phyloP scores from a whole-genome alignment of 192 early-diverging fungal genomes.

The Spinellus fusiger region DNA sequence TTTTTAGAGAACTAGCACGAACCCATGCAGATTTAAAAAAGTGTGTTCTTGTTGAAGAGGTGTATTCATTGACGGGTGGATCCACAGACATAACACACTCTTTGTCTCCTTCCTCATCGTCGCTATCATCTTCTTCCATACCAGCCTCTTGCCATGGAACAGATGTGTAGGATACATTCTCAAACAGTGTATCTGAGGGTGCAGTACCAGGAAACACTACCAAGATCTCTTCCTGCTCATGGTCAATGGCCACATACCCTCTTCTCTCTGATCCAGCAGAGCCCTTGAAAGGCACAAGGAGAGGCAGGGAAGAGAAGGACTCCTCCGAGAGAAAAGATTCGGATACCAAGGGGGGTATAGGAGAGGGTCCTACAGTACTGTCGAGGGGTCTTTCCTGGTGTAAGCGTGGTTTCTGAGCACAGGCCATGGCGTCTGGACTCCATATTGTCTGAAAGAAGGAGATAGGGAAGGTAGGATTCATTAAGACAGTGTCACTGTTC shows the following conservation, averaged over 20 bases:
- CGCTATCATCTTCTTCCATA: background rate
- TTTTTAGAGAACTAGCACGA: background rate
- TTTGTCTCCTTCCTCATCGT: background rate
- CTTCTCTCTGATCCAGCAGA: background rate
- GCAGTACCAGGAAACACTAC: slow-evolving; percentile 16
- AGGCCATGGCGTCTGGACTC: background rate
- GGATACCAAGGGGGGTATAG: no score
- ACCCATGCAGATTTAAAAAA: background rate
- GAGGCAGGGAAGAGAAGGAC: background rate
- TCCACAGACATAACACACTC: no score
- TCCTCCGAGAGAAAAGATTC: no score
- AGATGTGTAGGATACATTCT: slow-evolving; percentile 7
- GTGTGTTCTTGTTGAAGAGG: no score
- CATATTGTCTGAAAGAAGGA: background rate
- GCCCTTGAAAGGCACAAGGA: background rate
- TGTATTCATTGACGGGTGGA: no score
- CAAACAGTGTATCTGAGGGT: slow-evolving; percentile 1
- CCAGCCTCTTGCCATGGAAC: slow-evolving; percentile 22
- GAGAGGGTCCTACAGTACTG: no score
- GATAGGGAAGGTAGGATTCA: background rate
- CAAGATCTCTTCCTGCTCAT: slow-evolving; percentile 18
- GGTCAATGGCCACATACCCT: slow-evolving; percentile 20
- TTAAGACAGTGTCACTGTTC: background rate
- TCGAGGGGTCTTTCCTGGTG: background rate
- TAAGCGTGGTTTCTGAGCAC: background rate